Percentiles rank a stretch among this genome's conserved stretches.
Conservation (phyloP, 2,329 filamentous ascomycete genomes). For the Sporothrix schenckii region DNA sequence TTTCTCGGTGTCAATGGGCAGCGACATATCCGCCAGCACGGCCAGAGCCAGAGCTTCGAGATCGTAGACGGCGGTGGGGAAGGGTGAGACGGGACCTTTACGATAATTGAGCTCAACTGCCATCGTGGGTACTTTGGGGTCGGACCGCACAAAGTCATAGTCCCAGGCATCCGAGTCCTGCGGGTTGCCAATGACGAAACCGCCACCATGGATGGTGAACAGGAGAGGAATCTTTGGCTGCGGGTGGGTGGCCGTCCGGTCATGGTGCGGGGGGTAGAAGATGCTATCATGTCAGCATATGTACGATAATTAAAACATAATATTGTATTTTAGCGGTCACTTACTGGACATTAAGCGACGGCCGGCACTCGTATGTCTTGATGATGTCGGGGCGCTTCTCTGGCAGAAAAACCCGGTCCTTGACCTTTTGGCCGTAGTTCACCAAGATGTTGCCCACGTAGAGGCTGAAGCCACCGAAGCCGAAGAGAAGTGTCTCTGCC, state of each 20-base stretch:
- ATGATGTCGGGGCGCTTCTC: constrained; percentile 27
- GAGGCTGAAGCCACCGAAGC: constrained; percentile 29
- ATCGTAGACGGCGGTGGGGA: constrained; percentile 52
- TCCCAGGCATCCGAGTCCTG: constrained; percentile 54
- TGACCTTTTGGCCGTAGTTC: constrained; percentile 1
- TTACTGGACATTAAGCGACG: constrained; percentile 28
- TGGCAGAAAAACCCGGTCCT: neutral
- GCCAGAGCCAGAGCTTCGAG: constrained; percentile 49
- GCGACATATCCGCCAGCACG: constrained; percentile 48
- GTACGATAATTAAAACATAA: no score
- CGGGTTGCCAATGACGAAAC: constrained; percentile 51
- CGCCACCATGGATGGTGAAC: constrained; percentile 57
- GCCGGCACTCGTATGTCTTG: constrained; percentile 38
- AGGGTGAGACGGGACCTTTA: constrained; percentile 50
- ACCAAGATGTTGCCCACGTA: constrained; percentile 24
- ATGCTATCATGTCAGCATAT: constrained; percentile 38
- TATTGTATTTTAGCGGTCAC: neutral
- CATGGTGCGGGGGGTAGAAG: constrained; percentile 47
- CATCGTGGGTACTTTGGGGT: constrained; percentile 45
- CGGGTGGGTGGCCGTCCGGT: constrained; percentile 37
- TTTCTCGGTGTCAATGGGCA: constrained; percentile 50
- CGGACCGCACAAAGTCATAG: constrained; percentile 46
- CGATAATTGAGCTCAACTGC: constrained; percentile 55
- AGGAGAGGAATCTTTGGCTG: constrained; percentile 47
- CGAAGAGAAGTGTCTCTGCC: neutral